Conservation (phyloP, 352 stramenopile species). For the Pythium monospermum region DNA sequence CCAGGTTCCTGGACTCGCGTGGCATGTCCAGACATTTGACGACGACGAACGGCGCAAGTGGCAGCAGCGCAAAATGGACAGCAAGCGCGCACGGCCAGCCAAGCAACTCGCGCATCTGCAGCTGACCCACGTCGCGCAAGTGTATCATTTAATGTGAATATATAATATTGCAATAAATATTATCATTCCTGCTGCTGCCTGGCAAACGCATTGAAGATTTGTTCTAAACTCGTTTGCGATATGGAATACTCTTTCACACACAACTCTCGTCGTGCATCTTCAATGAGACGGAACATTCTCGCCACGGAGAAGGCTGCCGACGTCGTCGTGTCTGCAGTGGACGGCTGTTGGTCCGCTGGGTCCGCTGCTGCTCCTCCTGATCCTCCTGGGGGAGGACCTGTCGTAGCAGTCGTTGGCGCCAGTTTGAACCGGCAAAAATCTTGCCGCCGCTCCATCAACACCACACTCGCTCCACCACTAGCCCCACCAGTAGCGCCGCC, state of each 20-base stretch:
- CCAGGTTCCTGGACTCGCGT: slow-evolving; percentile 66
- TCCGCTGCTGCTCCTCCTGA: too few relatives aligned
- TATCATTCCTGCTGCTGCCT: slow-evolving; percentile 29
- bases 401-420: neutral
- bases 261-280: slow-evolving; percentile 33
- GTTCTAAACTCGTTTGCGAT: slow-evolving; percentile 78
- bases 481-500: too few relatives aligned
- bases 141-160: slow-evolving; percentile 34
- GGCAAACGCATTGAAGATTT: slow-evolving; percentile 87
- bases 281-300: slow-evolving; percentile 46
- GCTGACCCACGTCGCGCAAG: slow-evolving; percentile 27
- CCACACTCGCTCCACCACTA: slow-evolving; percentile 19
- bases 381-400: neutral
- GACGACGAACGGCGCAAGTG: slow-evolving; percentile 75
- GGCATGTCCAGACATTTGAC: slow-evolving; percentile 68
- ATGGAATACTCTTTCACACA: slow-evolving; percentile 74
- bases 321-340: neutral
- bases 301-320: slow-evolving; percentile 24
- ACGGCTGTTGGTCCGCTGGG: too few relatives aligned
- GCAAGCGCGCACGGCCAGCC: slow-evolving; percentile 84
- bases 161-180: too few relatives aligned
- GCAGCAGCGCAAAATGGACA: slow-evolving; percentile 95
- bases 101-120: slow-evolving; percentile 66
- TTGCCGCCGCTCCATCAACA: slow-evolving; percentile 50
- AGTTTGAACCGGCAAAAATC: slow-evolving; percentile 69